These are phyloP conservation scores for Strobilomyces dryophilus DNA, from an alignment of 768 basidiomycete genomes.

Conservation along the genomic window DNA sequence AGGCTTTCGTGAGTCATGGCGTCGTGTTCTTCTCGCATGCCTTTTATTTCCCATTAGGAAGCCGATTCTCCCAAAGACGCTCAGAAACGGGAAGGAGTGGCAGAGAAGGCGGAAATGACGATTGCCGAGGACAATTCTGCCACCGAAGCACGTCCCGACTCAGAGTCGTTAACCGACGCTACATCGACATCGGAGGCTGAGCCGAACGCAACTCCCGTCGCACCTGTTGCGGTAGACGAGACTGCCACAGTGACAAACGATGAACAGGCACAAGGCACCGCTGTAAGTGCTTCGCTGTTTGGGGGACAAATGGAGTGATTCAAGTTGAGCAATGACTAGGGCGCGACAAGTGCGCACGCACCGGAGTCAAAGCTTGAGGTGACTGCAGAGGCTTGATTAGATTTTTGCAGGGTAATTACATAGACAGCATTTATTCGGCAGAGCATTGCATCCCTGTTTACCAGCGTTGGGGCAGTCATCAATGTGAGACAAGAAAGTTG, in stretches of 20 bases:
- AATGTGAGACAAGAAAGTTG: not conserved
- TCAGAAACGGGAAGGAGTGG: constrained; percentile 24
- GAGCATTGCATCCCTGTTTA: not conserved
- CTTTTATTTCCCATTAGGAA: constrained; percentile 17
- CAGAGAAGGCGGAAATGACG: constrained; percentile 5
- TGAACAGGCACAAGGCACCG: constrained; percentile 2
- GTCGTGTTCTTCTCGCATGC: not conserved
- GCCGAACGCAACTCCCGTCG: not conserved
- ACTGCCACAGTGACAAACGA: constrained; percentile 1
- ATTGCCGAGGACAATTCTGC: not conserved
- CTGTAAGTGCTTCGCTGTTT: constrained; percentile 15
- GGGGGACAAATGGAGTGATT: constrained; percentile 1
- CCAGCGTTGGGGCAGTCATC: not conserved
- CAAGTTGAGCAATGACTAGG: not conserved
- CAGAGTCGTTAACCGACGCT: not conserved
- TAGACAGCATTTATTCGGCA: not conserved
- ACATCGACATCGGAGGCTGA: constrained; percentile 1
- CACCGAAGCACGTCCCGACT: not conserved
- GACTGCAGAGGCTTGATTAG: not conserved
- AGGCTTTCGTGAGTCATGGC: constrained; percentile 20
- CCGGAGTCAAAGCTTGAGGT: constrained; percentile 6
- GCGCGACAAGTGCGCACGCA: not conserved
- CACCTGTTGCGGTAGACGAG: not conserved
- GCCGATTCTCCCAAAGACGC: constrained; percentile 32
- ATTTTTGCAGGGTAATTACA: not conserved